Evolutionary conservation across 495 filamentous ascomycete genomes (phyloP).

Genomic region (Podospora fimiseda): DNA sequence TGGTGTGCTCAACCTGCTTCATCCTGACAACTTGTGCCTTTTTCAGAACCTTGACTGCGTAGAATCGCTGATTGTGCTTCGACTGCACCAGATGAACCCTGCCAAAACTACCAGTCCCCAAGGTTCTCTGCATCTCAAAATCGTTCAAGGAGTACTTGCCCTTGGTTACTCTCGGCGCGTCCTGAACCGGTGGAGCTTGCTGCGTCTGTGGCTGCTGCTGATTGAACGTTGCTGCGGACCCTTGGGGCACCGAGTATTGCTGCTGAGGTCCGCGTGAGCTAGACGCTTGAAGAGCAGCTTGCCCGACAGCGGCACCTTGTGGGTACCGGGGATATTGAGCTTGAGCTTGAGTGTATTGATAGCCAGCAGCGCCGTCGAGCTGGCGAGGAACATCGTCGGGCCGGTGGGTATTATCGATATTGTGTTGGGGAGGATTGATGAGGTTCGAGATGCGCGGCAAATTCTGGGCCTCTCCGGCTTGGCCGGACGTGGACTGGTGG

Average conservation of each 20-base stretch:
- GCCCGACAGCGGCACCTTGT: slow-evolving; percentile 18
- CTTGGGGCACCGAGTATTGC: slow-evolving; percentile 19
- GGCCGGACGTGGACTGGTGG: neutral
- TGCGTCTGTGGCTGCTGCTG: slow-evolving; percentile 16
- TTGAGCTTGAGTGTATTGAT: slow-evolving; percentile 17
- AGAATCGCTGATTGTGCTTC: slow-evolving; percentile 93
- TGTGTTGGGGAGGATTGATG: slow-evolving; percentile 57
- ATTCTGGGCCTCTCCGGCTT: slow-evolving; percentile 44
- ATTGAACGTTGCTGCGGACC: slow-evolving; percentile 17
- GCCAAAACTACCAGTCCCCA: slow-evolving; percentile 96
- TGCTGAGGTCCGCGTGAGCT: slow-evolving; percentile 16
- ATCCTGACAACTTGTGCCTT: slow-evolving; percentile 99
- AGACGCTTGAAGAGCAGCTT: neutral
- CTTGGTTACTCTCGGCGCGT: slow-evolving; percentile 64
- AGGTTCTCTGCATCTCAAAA: slow-evolving; percentile 79
- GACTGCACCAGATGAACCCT: slow-evolving; percentile 94
- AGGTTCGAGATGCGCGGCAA: slow-evolving; percentile 64
- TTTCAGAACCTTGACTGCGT: slow-evolving; percentile 96
- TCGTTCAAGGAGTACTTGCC: slow-evolving; percentile 95
- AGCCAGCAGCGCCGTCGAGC: slow-evolving; percentile 39
- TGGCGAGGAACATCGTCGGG: too few species aligned
- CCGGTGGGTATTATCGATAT: too few species aligned
- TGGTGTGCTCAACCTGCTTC: slow-evolving; percentile 99
- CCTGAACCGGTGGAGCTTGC: slow-evolving; percentile 6
- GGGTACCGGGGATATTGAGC: slow-evolving; percentile 3